Percentiles rank a stretch among this genome's conserved stretches.
phyloP scores from a whole-genome alignment of 1,284 basidiomycete genomes.

The Sutorius eximius region DNA sequence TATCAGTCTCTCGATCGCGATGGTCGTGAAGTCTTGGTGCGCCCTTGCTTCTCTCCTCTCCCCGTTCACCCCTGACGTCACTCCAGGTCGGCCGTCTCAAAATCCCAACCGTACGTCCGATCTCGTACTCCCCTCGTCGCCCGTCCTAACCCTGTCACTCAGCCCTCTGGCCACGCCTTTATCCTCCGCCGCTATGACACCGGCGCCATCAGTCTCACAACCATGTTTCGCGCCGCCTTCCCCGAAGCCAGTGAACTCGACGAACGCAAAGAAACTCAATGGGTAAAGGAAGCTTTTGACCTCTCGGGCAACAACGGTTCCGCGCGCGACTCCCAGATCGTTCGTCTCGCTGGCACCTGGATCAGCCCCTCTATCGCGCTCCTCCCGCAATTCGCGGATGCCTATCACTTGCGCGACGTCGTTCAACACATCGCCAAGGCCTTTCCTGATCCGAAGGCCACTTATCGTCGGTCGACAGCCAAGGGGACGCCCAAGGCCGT shows the following conservation, averaged over 20 bases:
- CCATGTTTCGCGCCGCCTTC: constrained; percentile 98
- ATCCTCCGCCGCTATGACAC: constrained; percentile 96
- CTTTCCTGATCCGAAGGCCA: constrained; percentile 71
- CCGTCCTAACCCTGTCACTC: constrained; percentile 11
- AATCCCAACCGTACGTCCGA: constrained; percentile 76
- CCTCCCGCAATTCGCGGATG: constrained; percentile 55
- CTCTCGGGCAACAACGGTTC: constrained; percentile 81
- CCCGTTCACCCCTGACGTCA: constrained; percentile 21
- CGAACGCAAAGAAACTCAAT: constrained; percentile 83
- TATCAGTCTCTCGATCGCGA: constrained; percentile 83
- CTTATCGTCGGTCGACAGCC: constrained; percentile 66
- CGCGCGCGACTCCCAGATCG: constrained; percentile 54
- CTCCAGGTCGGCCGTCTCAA: constrained; percentile 85
- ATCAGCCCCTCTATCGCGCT: constrained; percentile 74
- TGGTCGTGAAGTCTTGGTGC: constrained; percentile 79
- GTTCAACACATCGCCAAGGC: constrained; percentile 72
- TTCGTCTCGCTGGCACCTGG: constrained; percentile 90
- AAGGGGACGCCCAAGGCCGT: constrained; percentile 38
- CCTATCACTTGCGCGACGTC: constrained; percentile 61
- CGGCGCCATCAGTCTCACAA: constrained; percentile 91
- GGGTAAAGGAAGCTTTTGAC: constrained; percentile 83
- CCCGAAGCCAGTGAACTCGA: constrained; percentile 79
- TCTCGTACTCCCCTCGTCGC: not conserved
- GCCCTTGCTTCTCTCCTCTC: constrained; percentile 20
- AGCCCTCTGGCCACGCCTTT: constrained; percentile 85